Evolutionary conservation across 441 rosid genomes (phyloP).

Genomic region (Populus hybrid): DNA sequence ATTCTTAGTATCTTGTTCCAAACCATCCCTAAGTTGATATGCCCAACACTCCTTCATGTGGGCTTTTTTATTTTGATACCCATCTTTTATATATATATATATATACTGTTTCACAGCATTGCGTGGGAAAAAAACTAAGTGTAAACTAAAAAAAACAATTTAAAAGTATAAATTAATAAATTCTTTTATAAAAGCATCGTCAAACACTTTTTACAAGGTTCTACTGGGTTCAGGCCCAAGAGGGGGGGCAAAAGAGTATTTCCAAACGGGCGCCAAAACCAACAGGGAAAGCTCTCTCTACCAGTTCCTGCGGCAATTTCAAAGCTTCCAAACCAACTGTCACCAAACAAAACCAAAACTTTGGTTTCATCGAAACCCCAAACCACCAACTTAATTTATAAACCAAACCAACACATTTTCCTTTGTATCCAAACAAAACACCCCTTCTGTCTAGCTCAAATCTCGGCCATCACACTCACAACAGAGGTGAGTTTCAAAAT

Average conservation of each 20-base stretch:
- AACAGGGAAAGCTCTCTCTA: neutral
- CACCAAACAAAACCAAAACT: conserved; percentile 6
- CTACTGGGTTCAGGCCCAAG: neutral
- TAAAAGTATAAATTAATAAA: too few species aligned
- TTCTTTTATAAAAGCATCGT: neutral
- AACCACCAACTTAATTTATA: neutral
- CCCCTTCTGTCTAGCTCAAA: neutral
- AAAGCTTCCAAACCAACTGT: conserved; percentile 1
- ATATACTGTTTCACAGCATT: too few species aligned
- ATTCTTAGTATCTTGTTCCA: too few species aligned
- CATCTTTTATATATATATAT: too few species aligned
- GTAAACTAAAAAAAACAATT: too few species aligned
- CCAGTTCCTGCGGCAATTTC: neutral
- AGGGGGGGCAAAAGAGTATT: neutral
- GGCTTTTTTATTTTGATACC: too few species aligned
- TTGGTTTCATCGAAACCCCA: conserved; percentile 2
- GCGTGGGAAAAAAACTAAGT: too few species aligned
- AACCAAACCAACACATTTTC: neutral
- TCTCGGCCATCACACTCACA: neutral
- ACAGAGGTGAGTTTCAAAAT: neutral
- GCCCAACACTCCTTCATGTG: too few species aligned
- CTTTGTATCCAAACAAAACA: neutral
- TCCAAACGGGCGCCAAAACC: conserved; percentile 1
- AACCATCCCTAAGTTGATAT: too few species aligned
- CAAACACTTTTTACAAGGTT: neutral